Percentiles rank a stretch among this genome's conserved stretches.
These are phyloP conservation scores for Emergomyces orientalis DNA, from an alignment of 2,329 filamentous ascomycete species.

Conservation along the genomic window DNA sequence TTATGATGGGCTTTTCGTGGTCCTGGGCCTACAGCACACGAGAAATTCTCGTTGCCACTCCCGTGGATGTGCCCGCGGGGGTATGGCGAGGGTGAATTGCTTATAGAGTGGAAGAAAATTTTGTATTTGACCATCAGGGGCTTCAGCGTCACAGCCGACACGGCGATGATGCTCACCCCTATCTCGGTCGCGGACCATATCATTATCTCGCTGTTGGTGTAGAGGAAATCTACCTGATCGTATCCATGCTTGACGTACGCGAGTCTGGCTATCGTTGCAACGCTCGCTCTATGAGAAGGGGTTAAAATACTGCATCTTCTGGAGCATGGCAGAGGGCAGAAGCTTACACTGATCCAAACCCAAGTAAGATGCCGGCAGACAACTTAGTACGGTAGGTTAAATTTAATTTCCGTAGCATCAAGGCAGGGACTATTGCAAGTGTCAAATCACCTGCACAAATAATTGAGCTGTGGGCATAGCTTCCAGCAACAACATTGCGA, in stretches of 20 bases:
- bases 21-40: background rate
- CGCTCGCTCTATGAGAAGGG: background rate
- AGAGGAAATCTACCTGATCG: background rate
- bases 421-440: background rate
- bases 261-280: background rate
- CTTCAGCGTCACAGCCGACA: slow-evolving; percentile 1
- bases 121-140: background rate
- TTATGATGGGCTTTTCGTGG: background rate
- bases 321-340: background rate
- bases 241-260: background rate
- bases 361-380: background rate
- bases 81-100: background rate
- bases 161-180: slow-evolving; percentile 3
- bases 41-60: background rate
- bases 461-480: background rate
- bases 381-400: background rate
- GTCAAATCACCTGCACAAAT: background rate
- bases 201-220: background rate
- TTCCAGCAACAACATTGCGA: background rate
- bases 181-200: slow-evolving; percentile 1
- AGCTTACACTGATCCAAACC: slow-evolving; percentile 3
- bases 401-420: background rate
- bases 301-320: background rate
- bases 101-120: background rate
- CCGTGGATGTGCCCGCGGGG: background rate